These are phyloP conservation scores for Candida maltosa DNA, from an alignment of 805 yeast genomes.

Conservation along the genomic window DNA sequence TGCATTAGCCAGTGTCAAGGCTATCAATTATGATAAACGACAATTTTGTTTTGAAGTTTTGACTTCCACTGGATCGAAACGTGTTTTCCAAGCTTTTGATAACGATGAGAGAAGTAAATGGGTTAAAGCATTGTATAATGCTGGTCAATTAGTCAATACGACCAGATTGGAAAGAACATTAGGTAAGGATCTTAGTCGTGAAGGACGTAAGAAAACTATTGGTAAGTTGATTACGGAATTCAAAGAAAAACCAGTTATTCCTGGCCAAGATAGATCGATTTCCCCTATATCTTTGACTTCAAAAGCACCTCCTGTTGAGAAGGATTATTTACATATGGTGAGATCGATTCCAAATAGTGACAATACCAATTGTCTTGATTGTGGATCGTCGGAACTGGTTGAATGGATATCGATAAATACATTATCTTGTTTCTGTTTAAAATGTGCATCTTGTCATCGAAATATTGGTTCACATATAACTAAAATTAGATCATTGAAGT, in stretches of 20 bases:
- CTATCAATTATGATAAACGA: slow-evolving; percentile 43
- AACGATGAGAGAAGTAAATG: slow-evolving; percentile 67
- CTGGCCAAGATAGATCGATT: slow-evolving; percentile 12
- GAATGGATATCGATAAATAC: slow-evolving; percentile 87
- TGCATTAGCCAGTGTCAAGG: slow-evolving; percentile 62
- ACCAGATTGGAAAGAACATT: slow-evolving; percentile 13
- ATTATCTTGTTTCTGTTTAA: slow-evolving; percentile 70
- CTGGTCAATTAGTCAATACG: slow-evolving; percentile 44
- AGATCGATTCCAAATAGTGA: slow-evolving; percentile 42
- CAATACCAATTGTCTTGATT: slow-evolving; percentile 74
- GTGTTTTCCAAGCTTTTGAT: slow-evolving; percentile 70
- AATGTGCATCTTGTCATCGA: slow-evolving; percentile 87
- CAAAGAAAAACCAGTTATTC: slow-evolving; percentile 13
- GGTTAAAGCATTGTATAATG: slow-evolving; percentile 61
- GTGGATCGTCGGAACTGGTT: slow-evolving; percentile 60
- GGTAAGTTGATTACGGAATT: slow-evolving; percentile 3
- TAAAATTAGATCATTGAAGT: slow-evolving; percentile 71
- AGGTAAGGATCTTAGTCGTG: neutral
- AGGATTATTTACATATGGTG: slow-evolving; percentile 35
- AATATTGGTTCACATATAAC: slow-evolving; percentile 80
- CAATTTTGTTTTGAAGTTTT: slow-evolving; percentile 70
- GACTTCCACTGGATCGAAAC: slow-evolving; percentile 63
- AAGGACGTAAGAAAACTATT: slow-evolving; percentile 1
- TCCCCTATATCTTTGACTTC: slow-evolving; percentile 35
- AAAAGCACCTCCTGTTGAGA: slow-evolving; percentile 15